Evolutionary conservation across 1,139 yeast genomes (phyloP).

Genomic region (Magnusiomyces paraingens): DNA sequence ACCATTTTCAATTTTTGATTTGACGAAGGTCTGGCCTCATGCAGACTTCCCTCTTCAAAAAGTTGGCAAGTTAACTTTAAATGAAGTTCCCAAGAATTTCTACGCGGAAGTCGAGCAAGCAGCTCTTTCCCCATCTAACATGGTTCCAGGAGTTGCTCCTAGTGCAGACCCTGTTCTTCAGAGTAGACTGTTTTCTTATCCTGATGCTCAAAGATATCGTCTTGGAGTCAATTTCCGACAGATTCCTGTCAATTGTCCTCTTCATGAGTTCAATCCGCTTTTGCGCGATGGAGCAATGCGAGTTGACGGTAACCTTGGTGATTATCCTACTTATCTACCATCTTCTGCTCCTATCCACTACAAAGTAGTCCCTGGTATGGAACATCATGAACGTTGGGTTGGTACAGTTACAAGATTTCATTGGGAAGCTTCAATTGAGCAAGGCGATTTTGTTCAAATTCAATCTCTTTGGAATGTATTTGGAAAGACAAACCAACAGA

Average conservation of each 20-base stretch:
- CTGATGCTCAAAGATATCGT: conserved; percentile 71
- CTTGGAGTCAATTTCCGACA: conserved; percentile 65
- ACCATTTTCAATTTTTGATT: conserved; percentile 51
- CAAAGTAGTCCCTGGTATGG: conserved; percentile 37
- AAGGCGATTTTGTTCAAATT: conserved; percentile 63
- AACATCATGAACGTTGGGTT: conserved; percentile 77
- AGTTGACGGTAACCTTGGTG: conserved; percentile 73
- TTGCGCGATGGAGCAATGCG: conserved; percentile 85
- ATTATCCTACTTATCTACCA: conserved; percentile 60
- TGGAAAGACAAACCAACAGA: conserved; percentile 62
- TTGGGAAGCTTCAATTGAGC: conserved; percentile 64
- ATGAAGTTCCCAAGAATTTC: conserved; percentile 70
- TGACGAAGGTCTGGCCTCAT: conserved; percentile 80
- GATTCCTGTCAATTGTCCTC: conserved; percentile 63
- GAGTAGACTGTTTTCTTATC: conserved; percentile 76
- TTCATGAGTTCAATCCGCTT: conserved; percentile 33
- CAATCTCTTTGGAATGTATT: conserved; percentile 65
- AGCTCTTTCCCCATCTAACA: conserved; percentile 77
- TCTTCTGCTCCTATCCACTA: conserved; percentile 46
- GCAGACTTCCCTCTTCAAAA: conserved; percentile 66
- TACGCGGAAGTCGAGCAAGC: conserved; percentile 80
- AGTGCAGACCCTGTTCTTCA: conserved; percentile 86
- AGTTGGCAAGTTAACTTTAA: conserved; percentile 62
- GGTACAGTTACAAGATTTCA: conserved; percentile 88
- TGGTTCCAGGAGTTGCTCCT: conserved; percentile 79